A percentile compares a stretch with the other conserved stretches of the same genome.
Conservation (phyloP, 108 stramenopile genomes). For the Mediolabrus comicus region DNA sequence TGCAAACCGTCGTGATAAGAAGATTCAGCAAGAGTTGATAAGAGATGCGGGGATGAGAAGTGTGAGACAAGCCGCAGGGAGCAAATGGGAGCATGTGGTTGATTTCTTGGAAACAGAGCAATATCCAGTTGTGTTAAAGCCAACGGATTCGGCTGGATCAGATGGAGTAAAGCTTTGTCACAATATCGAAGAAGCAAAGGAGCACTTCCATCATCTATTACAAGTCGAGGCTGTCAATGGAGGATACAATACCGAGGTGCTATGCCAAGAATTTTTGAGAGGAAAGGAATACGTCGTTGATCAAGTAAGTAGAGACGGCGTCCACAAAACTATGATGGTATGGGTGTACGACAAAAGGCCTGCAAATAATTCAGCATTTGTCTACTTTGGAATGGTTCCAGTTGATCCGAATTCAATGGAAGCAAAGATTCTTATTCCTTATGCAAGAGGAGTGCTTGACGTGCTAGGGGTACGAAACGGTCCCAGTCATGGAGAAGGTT, state of each 20-base stretch:
- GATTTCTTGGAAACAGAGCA: constrained; percentile 34
- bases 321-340: constrained; percentile 79
- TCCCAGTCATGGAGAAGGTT: constrained; percentile 66
- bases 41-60: constrained; percentile 44
- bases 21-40: constrained; percentile 50
- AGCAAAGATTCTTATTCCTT: constrained; percentile 81
- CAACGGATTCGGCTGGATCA: constrained; percentile 60
- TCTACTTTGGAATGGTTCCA: constrained; percentile 79
- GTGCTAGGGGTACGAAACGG: constrained; percentile 73
- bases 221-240: constrained; percentile 43
- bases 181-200: constrained; percentile 46
- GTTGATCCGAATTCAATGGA: constrained; percentile 72
- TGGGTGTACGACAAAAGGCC: constrained; percentile 94
- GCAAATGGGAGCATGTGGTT: constrained; percentile 17
- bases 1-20: constrained; percentile 44
- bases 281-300: constrained; percentile 58
- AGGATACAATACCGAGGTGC: constrained; percentile 39
- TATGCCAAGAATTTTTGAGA: constrained; percentile 83
- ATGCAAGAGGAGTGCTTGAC: constrained; percentile 74
- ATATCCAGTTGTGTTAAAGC: constrained; percentile 54
- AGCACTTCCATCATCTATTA: constrained; percentile 52
- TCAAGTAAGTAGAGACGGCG: constrained; percentile 70
- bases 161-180: constrained; percentile 58
- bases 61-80: constrained; percentile 52
- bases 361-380: constrained; percentile 81